These are phyloP conservation scores for Pseudoturritis turrita DNA, from an alignment of 345 rosid genomes.

Conservation along the genomic window DNA sequence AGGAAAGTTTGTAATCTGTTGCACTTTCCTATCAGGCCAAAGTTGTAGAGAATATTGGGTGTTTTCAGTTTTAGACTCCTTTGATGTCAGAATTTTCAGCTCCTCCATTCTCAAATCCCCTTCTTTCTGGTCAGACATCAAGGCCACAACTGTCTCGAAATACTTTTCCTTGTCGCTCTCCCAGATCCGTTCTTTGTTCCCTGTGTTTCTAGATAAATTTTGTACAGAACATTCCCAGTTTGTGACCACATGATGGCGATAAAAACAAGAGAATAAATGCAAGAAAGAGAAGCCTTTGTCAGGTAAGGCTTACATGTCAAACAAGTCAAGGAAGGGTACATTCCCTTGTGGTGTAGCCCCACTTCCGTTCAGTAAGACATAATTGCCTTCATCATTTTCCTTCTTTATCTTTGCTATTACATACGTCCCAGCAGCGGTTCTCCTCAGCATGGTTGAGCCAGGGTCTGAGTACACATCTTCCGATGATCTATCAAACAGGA, in stretches of 20 bases:
- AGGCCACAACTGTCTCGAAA: slow-evolving; percentile 80
- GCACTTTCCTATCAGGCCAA: slow-evolving; percentile 82
- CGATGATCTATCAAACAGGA: slow-evolving; percentile 92
- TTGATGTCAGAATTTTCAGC: slow-evolving; percentile 76
- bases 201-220: slow-evolving; percentile 67
- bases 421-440: slow-evolving; percentile 68
- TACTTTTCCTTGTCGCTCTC: slow-evolving; percentile 92
- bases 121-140: slow-evolving; percentile 86
- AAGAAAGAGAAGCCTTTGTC: slow-evolving; percentile 10
- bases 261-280: not conserved
- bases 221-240: slow-evolving; percentile 6
- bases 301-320: slow-evolving; percentile 74
- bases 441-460: slow-evolving; percentile 92
- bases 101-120: slow-evolving; percentile 66
- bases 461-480: slow-evolving; percentile 99
- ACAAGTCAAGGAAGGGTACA: slow-evolving; percentile 94
- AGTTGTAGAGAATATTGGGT: slow-evolving; percentile 79
- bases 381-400: slow-evolving; percentile 57
- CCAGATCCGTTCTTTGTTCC: slow-evolving; percentile 95
- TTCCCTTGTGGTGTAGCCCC: slow-evolving; percentile 98
- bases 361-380: slow-evolving; percentile 76
- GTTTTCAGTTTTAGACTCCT: slow-evolving; percentile 94
- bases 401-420: slow-evolving; percentile 88
- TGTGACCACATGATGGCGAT: slow-evolving; percentile 14
- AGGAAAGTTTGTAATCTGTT: slow-evolving; percentile 80